Evolutionary conservation across 768 basidiomycete species (phyloP), one percentile per base, ranked within the genome.

Genomic region (Boletales sp.): DNA sequence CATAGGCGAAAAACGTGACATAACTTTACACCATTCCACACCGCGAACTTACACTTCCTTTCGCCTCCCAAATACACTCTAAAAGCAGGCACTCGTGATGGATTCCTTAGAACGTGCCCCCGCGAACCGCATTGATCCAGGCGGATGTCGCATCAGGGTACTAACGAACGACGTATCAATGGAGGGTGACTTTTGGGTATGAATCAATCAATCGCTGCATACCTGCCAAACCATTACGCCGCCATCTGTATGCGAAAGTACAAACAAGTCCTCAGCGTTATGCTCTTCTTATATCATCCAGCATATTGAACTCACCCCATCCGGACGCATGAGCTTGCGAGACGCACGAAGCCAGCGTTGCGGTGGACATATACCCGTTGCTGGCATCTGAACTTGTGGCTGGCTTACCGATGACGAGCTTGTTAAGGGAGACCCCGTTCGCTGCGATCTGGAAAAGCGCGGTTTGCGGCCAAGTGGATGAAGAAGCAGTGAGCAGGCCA

Each of bases 331-430:
- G 78, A 0, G 84, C 88, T 63, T 82, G 70, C 15, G 73, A 56
- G 24, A 89, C 69, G 60, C 89, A 90, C 3, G 67, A 63, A 0
- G 82, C 77, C 17, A 90, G 71, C 14, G 76, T 78, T 2, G 74
- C 64, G 2, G 84, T 72, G 31, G 68, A 70, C 57, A 90, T 83
- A 66, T 78, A 88, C 7, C 84, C 76, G 31, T 73, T 79, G 45
- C 45, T 70, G 1, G 79, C 77, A 29, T 75, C 74, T 3, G 59
- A 60, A 2, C 61, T 27, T 17, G 65, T 74, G 2, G 68, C 73
- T 8, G 80, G 80, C 61, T 82, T 82, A 0, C 80, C 80, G 51
- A 82, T 80, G 49, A 82, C 76, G 47, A 82, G 70, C 59, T 81
- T 81, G 67, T 72, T 53, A 11, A 74, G 65, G 1, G 73, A 49